Evolutionary conservation across 371 early-diverging fungal species (phyloP).

Genomic region (Mucor indicus): DNA sequence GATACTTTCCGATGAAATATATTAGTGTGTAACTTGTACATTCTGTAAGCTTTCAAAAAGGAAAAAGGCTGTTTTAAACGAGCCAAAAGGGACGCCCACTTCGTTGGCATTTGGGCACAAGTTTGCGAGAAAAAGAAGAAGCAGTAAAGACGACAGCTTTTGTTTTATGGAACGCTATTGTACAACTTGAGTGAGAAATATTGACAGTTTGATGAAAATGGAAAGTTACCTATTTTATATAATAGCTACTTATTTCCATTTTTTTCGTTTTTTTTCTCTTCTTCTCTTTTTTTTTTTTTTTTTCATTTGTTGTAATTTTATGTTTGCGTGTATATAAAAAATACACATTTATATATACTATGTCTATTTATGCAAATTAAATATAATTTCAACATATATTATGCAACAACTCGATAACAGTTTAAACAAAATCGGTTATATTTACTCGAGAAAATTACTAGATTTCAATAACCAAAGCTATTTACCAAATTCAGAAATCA

Average conservation of each 20-base stretch:
- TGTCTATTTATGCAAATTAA: not conserved
- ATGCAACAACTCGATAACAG: conserved; percentile 21
- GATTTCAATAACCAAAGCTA: conserved; percentile 3
- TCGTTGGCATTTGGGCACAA: too few relatives aligned
- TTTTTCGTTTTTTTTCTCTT: not conserved
- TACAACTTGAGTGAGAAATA: conserved; percentile 1
- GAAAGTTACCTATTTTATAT: not conserved
- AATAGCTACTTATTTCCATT: not conserved
- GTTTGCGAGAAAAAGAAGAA: too few relatives aligned
- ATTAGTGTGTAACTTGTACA: conserved; percentile 7
- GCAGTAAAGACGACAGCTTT: not conserved
- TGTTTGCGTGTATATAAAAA: too few relatives aligned
- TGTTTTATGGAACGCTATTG: not conserved
- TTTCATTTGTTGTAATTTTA: too few relatives aligned
- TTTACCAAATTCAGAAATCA: too few relatives aligned
- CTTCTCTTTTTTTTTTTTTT: conserved; percentile 1
- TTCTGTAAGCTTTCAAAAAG: too few relatives aligned
- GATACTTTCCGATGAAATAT: not conserved
- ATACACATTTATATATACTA: not conserved
- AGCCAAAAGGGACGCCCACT: too few relatives aligned
- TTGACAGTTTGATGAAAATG: conserved; percentile 1
- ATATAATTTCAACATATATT: too few relatives aligned
- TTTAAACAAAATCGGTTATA: conserved; percentile 21
- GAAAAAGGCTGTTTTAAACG: not conserved
- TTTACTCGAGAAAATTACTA: conserved; percentile 11